Evolutionary conservation across 1,284 basidiomycete genomes (phyloP), one percentile per base, ranked within the genome.

Genomic region (Heliocybe sulcata): DNA sequence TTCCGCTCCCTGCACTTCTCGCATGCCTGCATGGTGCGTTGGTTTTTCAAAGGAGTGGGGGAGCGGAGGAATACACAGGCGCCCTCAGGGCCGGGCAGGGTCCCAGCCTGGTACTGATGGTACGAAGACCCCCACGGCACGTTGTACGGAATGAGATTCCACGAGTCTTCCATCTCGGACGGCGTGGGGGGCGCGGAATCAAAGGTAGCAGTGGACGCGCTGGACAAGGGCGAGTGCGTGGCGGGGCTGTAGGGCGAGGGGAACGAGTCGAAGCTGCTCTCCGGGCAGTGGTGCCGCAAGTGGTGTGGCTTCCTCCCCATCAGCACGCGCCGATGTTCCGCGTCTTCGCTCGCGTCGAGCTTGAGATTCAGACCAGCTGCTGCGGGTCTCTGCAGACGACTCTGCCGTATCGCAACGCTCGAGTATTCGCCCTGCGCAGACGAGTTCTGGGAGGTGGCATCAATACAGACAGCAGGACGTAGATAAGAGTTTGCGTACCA

Each of bases 1-100:
- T 77, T 77, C 33, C 74, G 68, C 55, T 74, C 71, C 25, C 75
- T 70, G 60, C 75, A 77, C 55, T 71, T 73, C 57, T 71, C 69
- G 61, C 75, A 77, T 8, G 75, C 75, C 58, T 72, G 70, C 19
- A 66, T 63, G 1, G 74, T 74, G 35, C 72, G 69, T 52, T 69
- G 63, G 61, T 72, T 71, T 58, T 71, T 72, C 54, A 72, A 59
- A 4, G 73, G 72, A 3, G 72, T 75, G 16, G 73, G 73, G 19
- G 72, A 73, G 49, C 73, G 70, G 26, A 74, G 62, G 62, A 74
- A 73, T 56, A 74, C 64, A 59, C 72, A 74, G 26, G 60, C 61
- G 20, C 73, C 73, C 42, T 72, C 70, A 11, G 72, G 72, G 1
- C 73, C 73, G 0, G 73, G 73, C 10, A 75, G 67, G n/a, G 64